These are phyloP conservation scores for Trichoderma citrinoviride DNA, from an alignment of 2,329 filamentous ascomycete species.

Conservation along the genomic window DNA sequence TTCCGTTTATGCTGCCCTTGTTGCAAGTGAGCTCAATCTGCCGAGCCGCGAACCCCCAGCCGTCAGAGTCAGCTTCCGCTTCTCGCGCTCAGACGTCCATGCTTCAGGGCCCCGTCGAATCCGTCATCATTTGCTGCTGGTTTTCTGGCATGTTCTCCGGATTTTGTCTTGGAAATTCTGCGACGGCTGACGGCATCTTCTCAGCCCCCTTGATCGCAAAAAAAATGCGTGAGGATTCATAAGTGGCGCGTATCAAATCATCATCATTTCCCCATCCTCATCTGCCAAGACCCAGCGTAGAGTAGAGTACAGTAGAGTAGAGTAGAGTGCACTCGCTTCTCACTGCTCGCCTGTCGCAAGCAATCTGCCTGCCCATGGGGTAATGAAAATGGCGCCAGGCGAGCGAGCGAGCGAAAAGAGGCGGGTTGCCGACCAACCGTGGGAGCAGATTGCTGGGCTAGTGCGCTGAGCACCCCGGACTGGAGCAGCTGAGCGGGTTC, in stretches of 20 bases:
- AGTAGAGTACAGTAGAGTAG: background rate
- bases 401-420: background rate
- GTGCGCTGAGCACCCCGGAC: constrained; percentile 8
- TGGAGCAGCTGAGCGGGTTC: background rate
- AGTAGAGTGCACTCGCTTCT: too few relatives aligned
- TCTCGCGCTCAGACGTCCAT: background rate
- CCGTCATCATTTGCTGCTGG: too few relatives aligned
- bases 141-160: too few relatives aligned
- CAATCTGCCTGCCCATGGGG: constrained; percentile 6
- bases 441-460: background rate
- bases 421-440: constrained; percentile 12
- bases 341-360: background rate
- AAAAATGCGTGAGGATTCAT: too few relatives aligned
- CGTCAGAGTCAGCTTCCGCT: background rate
- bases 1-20: background rate
- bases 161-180: too few relatives aligned
- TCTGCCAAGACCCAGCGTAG: background rate
- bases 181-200: too few relatives aligned
- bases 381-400: background rate
- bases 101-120: background rate
- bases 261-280: too few relatives aligned
- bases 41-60: background rate
- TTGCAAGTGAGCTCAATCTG: background rate
- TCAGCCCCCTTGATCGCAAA: too few relatives aligned
- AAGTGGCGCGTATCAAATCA: too few relatives aligned